Percentiles rank a stretch among this genome's conserved stretches.
Conservation (phyloP, 116 monocot species). For the Trichopus zeylanicus region DNA sequence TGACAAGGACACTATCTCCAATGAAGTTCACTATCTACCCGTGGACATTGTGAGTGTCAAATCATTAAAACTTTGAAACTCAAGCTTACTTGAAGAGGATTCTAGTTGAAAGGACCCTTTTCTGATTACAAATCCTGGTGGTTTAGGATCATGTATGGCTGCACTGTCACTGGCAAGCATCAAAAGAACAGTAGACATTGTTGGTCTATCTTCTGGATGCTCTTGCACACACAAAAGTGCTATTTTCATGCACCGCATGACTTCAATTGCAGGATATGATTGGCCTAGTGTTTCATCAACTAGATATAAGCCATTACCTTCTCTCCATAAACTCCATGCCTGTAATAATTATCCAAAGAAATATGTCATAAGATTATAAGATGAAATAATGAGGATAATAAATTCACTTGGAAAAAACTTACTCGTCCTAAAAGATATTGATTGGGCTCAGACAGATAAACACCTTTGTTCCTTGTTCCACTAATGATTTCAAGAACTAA, state of each 20-base stretch:
- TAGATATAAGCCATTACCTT: neutral
- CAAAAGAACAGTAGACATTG: neutral
- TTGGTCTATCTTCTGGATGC: neutral
- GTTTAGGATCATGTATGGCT: neutral
- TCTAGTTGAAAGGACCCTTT: neutral
- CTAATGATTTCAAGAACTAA: neutral
- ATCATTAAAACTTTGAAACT: conserved; percentile 1
- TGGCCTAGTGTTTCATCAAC: neutral
- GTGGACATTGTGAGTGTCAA: conserved; percentile 1
- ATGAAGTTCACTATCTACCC: neutral
- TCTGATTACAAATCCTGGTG: neutral
- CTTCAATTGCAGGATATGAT: neutral
- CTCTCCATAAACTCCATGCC: conserved; percentile 5
- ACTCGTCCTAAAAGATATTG: neutral
- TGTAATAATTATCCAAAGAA: neutral
- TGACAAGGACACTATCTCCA: neutral
- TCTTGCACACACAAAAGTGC: conserved; percentile 3
- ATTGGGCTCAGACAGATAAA: neutral
- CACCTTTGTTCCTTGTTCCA: neutral
- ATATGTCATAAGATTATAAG: neutral
- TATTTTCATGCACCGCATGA: conserved; percentile 1
- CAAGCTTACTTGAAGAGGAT: conserved; percentile 7
- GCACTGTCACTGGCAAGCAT: neutral
- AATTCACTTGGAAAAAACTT: neutral
- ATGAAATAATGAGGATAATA: neutral